phyloP scores from a whole-genome alignment of 176 grass and related monocot species.

The Panicum miliaceum region DNA sequence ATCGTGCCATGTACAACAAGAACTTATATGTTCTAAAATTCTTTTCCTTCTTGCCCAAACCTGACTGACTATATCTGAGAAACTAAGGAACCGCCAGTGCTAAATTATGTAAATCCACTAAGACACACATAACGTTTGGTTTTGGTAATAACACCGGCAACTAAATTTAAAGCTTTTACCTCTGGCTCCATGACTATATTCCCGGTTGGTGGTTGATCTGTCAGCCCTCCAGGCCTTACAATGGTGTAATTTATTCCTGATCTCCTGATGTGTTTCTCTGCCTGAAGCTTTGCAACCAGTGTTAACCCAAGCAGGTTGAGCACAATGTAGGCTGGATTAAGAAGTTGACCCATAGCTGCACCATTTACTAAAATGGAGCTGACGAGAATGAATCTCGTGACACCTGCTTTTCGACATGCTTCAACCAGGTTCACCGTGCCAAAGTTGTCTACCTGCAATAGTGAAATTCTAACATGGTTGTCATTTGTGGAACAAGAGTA shows the following conservation, averaged over 20 bases:
- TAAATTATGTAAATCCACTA: neutral
- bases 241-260: slow-evolving; percentile 86
- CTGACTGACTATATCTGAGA: neutral
- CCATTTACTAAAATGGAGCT: slow-evolving; percentile 79
- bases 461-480: neutral
- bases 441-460: slow-evolving; percentile 67
- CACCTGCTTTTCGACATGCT: slow-evolving; percentile 65
- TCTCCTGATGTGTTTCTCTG: slow-evolving; percentile 62
- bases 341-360: slow-evolving; percentile 64
- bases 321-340: slow-evolving; percentile 74
- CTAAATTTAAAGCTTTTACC: slow-evolving; percentile 43
- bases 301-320: slow-evolving; percentile 72
- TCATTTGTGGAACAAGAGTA: neutral
- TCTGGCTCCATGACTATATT: slow-evolving; percentile 68
- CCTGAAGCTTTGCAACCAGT: slow-evolving; percentile 74
- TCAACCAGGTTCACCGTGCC: slow-evolving; percentile 81
- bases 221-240: slow-evolving; percentile 73
- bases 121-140: neutral
- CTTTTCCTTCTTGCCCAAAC: neutral
- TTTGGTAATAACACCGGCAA: neutral
- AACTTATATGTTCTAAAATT: too few species aligned
- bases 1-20: too few species aligned
- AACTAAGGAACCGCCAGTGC: neutral
- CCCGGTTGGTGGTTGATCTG: slow-evolving; percentile 53
- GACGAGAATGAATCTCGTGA: slow-evolving; percentile 67